phyloP scores from a whole-genome alignment of 2,329 filamentous ascomycete genomes.

The Colletotrichum tanaceti region DNA sequence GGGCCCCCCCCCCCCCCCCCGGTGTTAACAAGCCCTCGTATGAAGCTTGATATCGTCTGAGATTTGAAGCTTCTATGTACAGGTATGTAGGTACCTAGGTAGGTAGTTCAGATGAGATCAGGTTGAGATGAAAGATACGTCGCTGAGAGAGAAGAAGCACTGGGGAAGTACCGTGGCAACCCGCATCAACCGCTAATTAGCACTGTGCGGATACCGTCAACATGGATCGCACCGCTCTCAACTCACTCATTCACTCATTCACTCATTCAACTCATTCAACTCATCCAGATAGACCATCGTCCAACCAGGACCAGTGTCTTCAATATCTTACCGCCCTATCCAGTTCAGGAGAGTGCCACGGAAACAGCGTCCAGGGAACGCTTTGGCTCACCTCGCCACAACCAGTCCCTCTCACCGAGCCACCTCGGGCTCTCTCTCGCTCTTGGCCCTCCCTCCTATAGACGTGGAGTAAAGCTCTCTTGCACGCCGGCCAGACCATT shows the following conservation, averaged over 20 bases:
- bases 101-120: background rate
- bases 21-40: too few species aligned
- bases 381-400: background rate
- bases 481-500: background rate
- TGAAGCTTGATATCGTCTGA: too few species aligned
- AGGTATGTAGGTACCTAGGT: too few species aligned
- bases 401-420: background rate
- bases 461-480: background rate
- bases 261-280: background rate
- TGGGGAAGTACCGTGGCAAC: background rate
- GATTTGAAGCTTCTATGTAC: too few species aligned
- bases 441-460: background rate
- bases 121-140: background rate
- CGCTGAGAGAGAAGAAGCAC: background rate
- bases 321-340: background rate
- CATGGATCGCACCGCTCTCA: background rate
- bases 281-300: background rate
- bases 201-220: background rate
- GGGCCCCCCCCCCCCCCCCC: too few species aligned
- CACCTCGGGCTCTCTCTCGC: background rate
- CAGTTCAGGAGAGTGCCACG: too few species aligned
- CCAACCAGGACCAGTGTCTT: background rate
- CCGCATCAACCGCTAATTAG: too few species aligned
- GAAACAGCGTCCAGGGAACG: background rate
- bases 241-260: constrained; percentile 8